Evolutionary conservation across 2,329 filamentous ascomycete species (phyloP).

Genomic region (Sporothrix brasiliensis): DNA sequence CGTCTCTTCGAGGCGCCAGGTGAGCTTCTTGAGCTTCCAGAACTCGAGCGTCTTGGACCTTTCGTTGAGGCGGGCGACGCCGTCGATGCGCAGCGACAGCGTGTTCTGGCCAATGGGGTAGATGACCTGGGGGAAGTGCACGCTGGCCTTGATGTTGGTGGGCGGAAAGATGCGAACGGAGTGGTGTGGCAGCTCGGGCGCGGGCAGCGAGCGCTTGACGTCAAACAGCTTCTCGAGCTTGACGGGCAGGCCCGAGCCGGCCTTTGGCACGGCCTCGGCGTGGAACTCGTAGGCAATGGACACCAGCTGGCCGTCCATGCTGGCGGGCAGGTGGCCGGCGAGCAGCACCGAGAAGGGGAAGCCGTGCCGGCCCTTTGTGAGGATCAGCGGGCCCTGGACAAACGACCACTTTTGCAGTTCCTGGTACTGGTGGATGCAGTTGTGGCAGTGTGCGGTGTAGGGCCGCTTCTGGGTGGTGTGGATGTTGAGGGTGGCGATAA

Average conservation of each 20-base stretch:
- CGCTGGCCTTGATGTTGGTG: constrained; percentile 86
- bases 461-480: constrained; percentile 79
- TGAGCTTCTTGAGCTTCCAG: constrained; percentile 89
- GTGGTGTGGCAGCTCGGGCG: constrained; percentile 78
- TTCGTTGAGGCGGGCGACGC: constrained; percentile 72
- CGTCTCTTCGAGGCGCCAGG: constrained; percentile 90
- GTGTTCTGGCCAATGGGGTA: constrained; percentile 83
- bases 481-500: constrained; percentile 72
- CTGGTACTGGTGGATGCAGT: constrained; percentile 71
- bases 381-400: constrained; percentile 58
- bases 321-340: constrained; percentile 81
- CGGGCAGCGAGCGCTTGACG: constrained; percentile 74
- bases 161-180: constrained; percentile 94
- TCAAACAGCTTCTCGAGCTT: constrained; percentile 69
- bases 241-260: constrained; percentile 55
- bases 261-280: constrained; percentile 64
- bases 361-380: constrained; percentile 65
- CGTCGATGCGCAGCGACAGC: constrained; percentile 78
- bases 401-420: constrained; percentile 81
- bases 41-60: constrained; percentile 71
- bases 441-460: constrained; percentile 74
- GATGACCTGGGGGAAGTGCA: constrained; percentile 79
- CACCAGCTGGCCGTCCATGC: constrained; percentile 72
- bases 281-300: constrained; percentile 78
- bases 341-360: constrained; percentile 91